Evolutionary conservation across 192 early-diverging fungal species (phyloP).

Genomic region (Chytriomyces confervae): DNA sequence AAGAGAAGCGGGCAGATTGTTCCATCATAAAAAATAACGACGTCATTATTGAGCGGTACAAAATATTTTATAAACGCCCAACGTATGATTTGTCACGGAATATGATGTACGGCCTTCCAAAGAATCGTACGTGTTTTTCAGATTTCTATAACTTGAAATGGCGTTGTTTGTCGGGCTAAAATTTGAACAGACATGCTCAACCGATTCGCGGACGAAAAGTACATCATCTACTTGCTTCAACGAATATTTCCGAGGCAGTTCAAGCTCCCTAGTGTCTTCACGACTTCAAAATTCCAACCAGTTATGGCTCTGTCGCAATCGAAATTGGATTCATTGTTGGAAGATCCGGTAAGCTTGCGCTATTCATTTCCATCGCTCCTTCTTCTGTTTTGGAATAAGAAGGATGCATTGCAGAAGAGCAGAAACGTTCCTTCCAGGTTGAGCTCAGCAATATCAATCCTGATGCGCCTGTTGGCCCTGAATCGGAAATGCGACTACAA

Average conservation of each 20-base stretch:
- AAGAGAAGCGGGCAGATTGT: neutral
- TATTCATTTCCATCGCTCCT: neutral
- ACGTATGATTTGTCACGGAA: constrained; percentile 9
- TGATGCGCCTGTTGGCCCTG: constrained; percentile 27
- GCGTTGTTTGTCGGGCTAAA: neutral
- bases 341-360: neutral
- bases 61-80: constrained; percentile 45
- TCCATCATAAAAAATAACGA: constrained; percentile 4
- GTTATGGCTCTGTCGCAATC: neutral
- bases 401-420: neutral
- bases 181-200: constrained; percentile 8
- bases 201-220: neutral
- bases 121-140: constrained; percentile 36
- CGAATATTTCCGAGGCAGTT: constrained; percentile 25
- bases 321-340: neutral
- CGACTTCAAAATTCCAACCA: constrained; percentile 5
- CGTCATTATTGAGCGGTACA: constrained; percentile 30
- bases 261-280: constrained; percentile 1
- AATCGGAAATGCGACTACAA: constrained; percentile 41
- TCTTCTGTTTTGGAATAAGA: too few relatives aligned
- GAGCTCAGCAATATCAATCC: constrained; percentile 23
- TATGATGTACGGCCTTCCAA: constrained; percentile 40
- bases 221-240: constrained; percentile 2
- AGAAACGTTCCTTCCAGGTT: constrained; percentile 35
- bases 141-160: neutral